A percentile compares a stretch with the other conserved stretches of the same genome.
Evolutionary conservation across 805 yeast species (phyloP).

Genomic region (Saturnispora serradocipensis): DNA sequence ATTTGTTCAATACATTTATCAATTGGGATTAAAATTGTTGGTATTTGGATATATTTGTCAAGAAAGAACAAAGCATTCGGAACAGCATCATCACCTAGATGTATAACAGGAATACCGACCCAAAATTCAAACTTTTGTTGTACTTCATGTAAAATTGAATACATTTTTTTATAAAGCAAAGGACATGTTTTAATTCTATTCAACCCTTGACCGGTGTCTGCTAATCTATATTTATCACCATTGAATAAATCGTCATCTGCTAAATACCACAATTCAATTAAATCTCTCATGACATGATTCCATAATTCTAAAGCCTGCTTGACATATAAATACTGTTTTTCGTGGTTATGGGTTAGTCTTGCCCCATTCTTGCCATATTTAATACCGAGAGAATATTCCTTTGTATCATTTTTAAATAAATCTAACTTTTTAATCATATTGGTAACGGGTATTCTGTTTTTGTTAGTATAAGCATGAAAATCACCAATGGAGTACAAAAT

Average conservation of each 20-base stretch:
- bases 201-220: conserved; percentile 75
- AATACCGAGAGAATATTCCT: conserved; percentile 46
- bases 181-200: conserved; percentile 74
- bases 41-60: conserved; percentile 75
- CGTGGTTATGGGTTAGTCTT: conserved; percentile 63
- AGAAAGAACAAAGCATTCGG: conserved; percentile 75
- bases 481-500: conserved; percentile 72
- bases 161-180: conserved; percentile 58
- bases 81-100: conserved; percentile 74
- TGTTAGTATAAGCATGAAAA: conserved; percentile 60
- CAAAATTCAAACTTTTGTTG: conserved; percentile 54
- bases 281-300: conserved; percentile 70
- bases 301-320: conserved; percentile 65
- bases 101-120: conserved; percentile 78
- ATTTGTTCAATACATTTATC: conserved; percentile 49
- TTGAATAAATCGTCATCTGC: conserved; percentile 66
- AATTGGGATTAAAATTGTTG: conserved; percentile 66
- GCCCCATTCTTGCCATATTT: conserved; percentile 61
- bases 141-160: conserved; percentile 54
- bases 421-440: conserved; percentile 51
- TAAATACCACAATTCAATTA: conserved; percentile 67
- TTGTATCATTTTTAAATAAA: conserved; percentile 30
- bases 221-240: conserved; percentile 44
- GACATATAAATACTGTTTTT: conserved; percentile 65
- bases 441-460: conserved; percentile 59